These are phyloP conservation scores for Bacterosira constricta DNA, from an alignment of 108 stramenopile species.

Conservation along the genomic window DNA sequence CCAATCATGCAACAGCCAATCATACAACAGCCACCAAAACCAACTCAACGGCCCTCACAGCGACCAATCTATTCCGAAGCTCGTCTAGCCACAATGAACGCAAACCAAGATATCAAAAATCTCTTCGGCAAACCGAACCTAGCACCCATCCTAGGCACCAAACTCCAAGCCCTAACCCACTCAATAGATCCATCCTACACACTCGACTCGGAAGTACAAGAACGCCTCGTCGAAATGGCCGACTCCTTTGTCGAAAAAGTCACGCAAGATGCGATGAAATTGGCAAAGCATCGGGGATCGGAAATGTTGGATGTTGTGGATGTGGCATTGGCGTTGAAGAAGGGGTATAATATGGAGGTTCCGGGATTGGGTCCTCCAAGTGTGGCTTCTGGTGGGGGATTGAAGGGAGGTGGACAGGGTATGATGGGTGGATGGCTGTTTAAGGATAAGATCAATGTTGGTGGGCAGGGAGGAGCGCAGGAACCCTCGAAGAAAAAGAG, in stretches of 20 bases:
- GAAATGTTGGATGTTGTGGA: conserved; percentile 76
- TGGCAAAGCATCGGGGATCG: conserved; percentile 80
- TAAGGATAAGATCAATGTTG: conserved; percentile 24
- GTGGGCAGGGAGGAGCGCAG: neutral
- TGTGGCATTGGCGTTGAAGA: conserved; percentile 75
- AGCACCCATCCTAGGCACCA: conserved; percentile 73
- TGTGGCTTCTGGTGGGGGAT: conserved; percentile 9
- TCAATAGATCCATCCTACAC: conserved; percentile 78
- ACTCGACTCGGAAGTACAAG: conserved; percentile 77
- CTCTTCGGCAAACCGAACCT: conserved; percentile 44
- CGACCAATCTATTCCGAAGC: conserved; percentile 54
- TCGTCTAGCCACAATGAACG: conserved; percentile 39
- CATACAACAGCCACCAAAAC: neutral
- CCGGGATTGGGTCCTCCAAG: conserved; percentile 75
- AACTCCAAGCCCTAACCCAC: conserved; percentile 59
- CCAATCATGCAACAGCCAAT: too few species aligned
- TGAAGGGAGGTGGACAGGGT: conserved; percentile 1
- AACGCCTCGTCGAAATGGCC: conserved; percentile 72
- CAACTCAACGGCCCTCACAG: conserved; percentile 30
- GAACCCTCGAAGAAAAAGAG: conserved; percentile 9
- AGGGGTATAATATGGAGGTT: conserved; percentile 78
- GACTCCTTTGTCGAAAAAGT: conserved; percentile 86
- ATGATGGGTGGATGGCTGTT: conserved; percentile 46
- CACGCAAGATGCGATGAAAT: conserved; percentile 51
- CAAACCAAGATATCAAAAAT: neutral